Base-by-base conservation (phyloP, 805 yeast genomes). In the Yamadazyma paraphyllophila region DNA sequence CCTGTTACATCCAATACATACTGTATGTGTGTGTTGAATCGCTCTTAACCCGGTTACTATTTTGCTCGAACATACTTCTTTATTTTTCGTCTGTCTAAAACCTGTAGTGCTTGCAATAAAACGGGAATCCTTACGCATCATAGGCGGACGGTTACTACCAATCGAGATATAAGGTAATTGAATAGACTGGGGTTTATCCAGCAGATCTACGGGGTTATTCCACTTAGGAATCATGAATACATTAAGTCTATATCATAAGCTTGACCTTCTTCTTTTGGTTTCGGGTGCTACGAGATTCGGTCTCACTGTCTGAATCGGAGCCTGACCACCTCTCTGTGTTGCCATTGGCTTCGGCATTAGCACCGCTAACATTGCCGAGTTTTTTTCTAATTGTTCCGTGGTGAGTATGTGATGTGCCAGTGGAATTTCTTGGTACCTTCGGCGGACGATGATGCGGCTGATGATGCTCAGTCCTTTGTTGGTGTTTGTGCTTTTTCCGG, bases 191-290 rank as follows among this genome's bases (percentile, higher is more conserved):
- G 24, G 24, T 20, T 20, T 20, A 20, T 20, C 24, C 24, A 6
- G 24, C 24, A 4, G n/a, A n/a, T 6, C 24, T 20, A 20, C 24
- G 24, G 24, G 6, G 24, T 20, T 20, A 20, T 20, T 6, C 3
- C 6, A 3, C 6, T 20, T 6, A 20, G 6, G 6, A 3, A 6
- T 20, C 6, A 6, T 20, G 6, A 4, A 20, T 20, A 3, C 15
- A 34, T 12, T 36, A 13, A 4, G 7, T 10, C 25, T 27, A 45
- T 36, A 45, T 36, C 35, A 45, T 26, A 14, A 45, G 24, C 24
- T 41, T 40, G 34, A 45, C 40, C 27, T 45, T 45, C 32, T 45
- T 45, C 35, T 24, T 6, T 36, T 41, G 29, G 5, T 14, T 20
- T n/a, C 15, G 30, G 7, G 36, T 44, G 7, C 27, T 26, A 2